Conservation (phyloP, 2,329 filamentous ascomycete genomes). For the Beauveria scarabaeidicola region DNA sequence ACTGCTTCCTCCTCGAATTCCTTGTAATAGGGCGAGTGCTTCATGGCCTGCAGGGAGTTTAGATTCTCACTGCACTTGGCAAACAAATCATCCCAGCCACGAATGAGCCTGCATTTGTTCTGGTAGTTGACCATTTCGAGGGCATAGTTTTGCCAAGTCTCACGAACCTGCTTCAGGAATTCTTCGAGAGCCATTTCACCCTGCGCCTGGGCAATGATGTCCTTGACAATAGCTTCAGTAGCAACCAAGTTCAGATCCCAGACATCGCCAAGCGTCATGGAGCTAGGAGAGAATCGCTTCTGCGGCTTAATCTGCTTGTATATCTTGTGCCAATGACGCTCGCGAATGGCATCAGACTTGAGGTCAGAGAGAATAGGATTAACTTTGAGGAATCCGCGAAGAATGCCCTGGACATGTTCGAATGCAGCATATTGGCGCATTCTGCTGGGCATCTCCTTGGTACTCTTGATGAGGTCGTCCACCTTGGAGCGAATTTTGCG, state of each 20-base stretch:
- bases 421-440: constrained; percentile 99
- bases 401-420: constrained; percentile 88
- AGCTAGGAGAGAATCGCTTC: constrained; percentile 87
- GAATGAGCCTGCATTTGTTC: constrained; percentile 94
- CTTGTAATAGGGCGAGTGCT: constrained; percentile 97
- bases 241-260: constrained; percentile 92
- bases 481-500: constrained; percentile 85
- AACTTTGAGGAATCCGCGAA: constrained; percentile 83
- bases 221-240: constrained; percentile 78
- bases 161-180: constrained; percentile 90
- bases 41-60: constrained; percentile 97
- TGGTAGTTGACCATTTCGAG: constrained; percentile 95
- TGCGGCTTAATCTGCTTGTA: constrained; percentile 92
- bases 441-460: constrained; percentile 96
- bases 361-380: constrained; percentile 82
- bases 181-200: constrained; percentile 98
- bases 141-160: constrained; percentile 93
- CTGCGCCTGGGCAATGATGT: constrained; percentile 91
- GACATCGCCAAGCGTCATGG: constrained; percentile 94
- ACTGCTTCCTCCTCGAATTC: constrained; percentile 98
- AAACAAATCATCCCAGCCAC: constrained; percentile 96
- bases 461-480: constrained; percentile 91
- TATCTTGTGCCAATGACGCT: constrained; percentile 95
- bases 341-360: constrained; percentile 92
- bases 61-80: constrained; percentile 97